A percentile compares a stretch with the other conserved stretches of the same genome.
phyloP scores from a whole-genome alignment of 2,329 filamentous ascomycete genomes.

The Magnaporthiopsis poae region DNA sequence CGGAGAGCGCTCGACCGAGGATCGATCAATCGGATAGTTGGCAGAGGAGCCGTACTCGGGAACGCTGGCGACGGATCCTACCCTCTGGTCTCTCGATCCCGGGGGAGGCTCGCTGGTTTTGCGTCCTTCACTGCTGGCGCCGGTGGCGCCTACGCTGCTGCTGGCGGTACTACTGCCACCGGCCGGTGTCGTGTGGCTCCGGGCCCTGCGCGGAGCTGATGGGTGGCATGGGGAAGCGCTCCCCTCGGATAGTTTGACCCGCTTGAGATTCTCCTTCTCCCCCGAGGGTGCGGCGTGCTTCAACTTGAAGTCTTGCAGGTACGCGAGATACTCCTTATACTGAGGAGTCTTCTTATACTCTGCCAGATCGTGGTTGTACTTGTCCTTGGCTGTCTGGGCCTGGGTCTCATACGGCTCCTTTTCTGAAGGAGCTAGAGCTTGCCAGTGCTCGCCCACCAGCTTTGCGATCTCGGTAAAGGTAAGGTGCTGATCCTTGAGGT shows the following conservation, averaged over 20 bases:
- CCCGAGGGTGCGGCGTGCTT: slow-evolving; percentile 53
- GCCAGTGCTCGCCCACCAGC: slow-evolving; percentile 73
- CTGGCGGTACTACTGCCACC: slow-evolving; percentile 30
- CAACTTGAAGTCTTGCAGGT: slow-evolving; percentile 68
- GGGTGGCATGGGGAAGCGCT: slow-evolving; percentile 15
- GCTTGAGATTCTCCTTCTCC: slow-evolving; percentile 43
- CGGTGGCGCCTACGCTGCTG: slow-evolving; percentile 28
- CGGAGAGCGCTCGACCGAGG: slow-evolving; percentile 19
- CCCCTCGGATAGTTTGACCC: slow-evolving; percentile 35
- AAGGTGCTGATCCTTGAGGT: slow-evolving; percentile 64
- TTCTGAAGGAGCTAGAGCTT: slow-evolving; percentile 54
- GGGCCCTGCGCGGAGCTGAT: slow-evolving; percentile 17
- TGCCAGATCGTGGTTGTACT: slow-evolving; percentile 60
- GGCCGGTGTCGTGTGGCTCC: slow-evolving; percentile 10
- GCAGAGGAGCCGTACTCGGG: slow-evolving; percentile 32
- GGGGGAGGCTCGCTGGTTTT: slow-evolving; percentile 34
- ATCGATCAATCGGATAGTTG: slow-evolving; percentile 24
- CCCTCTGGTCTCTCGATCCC: slow-evolving; percentile 31
- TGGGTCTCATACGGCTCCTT: slow-evolving; percentile 65
- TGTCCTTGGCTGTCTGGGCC: slow-evolving; percentile 64
- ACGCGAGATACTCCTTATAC: slow-evolving; percentile 59
- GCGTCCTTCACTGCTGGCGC: slow-evolving; percentile 38
- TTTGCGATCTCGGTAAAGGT: slow-evolving; percentile 80
- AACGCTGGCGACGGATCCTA: slow-evolving; percentile 31
- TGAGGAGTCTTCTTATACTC: slow-evolving; percentile 69